phyloP scores from a whole-genome alignment of 768 basidiomycete species.

The Hortiboletus campestris region DNA sequence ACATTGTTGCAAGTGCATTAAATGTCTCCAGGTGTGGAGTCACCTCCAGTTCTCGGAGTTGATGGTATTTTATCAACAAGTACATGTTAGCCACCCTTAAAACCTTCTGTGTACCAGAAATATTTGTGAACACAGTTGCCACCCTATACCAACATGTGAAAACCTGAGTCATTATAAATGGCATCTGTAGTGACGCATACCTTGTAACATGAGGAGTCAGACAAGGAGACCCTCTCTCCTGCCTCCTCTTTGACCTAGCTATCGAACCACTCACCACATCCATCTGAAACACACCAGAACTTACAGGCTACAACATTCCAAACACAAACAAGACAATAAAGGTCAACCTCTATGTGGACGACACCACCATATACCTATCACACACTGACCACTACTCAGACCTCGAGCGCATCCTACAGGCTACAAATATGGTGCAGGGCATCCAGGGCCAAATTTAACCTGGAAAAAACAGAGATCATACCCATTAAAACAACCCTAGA shows the following conservation, averaged over 20 bases:
- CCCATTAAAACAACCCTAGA: too few relatives aligned
- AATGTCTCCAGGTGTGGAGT: too few relatives aligned
- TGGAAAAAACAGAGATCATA: constrained; percentile 20
- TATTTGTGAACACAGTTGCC: not conserved
- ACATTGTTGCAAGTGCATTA: too few relatives aligned
- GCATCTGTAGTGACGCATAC: not conserved
- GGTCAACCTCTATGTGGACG: constrained; percentile 27
- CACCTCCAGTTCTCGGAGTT: too few relatives aligned
- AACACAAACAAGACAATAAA: not conserved
- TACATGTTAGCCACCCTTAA: constrained; percentile 17
- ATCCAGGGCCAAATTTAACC: constrained; percentile 18
- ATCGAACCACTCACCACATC: constrained; percentile 24
- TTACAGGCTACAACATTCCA: constrained; percentile 20
- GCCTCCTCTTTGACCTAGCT: constrained; percentile 32
- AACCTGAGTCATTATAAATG: not conserved
- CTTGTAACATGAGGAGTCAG: too few relatives aligned
- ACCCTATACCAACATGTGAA: not conserved
- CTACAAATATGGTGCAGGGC: constrained; percentile 36
- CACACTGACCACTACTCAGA: constrained; percentile 14
- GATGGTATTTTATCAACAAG: too few relatives aligned
- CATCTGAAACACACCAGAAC: not conserved
- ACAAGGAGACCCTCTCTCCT: constrained; percentile 26
- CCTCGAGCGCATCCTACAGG: constrained; percentile 20
- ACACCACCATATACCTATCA: constrained; percentile 21
- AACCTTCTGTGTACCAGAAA: not conserved